phyloP scores from a whole-genome alignment of 495 filamentous ascomycete genomes.

The Geopyxis carbonaria region DNA sequence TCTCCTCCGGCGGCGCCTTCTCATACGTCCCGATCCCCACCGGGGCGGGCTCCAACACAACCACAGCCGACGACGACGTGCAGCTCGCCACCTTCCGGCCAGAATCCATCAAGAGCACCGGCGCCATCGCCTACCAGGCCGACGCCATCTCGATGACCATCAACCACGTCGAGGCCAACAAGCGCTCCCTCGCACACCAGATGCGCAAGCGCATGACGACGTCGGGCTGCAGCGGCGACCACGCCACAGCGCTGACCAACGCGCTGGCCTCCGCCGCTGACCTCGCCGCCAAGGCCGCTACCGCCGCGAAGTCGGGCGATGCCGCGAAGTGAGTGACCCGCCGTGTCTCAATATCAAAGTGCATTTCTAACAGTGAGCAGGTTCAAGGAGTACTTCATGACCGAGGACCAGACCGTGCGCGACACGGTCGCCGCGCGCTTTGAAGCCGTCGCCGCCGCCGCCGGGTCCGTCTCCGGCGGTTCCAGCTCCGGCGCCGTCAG shows the following conservation, averaged over 20 bases:
- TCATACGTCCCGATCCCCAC: too few relatives aligned
- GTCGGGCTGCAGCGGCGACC: conserved; percentile 33
- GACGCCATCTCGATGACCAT: conserved; percentile 34
- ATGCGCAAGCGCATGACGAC: conserved; percentile 36
- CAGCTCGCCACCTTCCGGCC: not conserved
- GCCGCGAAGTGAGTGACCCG: conserved; percentile 30
- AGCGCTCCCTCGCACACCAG: conserved; percentile 31
- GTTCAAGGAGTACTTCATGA: conserved; percentile 47
- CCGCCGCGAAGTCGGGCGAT: conserved; percentile 34
- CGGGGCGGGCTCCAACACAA: conserved; percentile 21
- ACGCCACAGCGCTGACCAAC: conserved; percentile 28
- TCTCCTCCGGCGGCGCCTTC: conserved; percentile 33
- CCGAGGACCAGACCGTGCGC: conserved; percentile 29
- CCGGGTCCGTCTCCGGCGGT: conserved; percentile 29
- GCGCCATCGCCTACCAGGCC: conserved; percentile 30
- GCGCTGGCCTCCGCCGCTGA: conserved; percentile 35
- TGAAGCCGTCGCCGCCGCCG: conserved; percentile 34
- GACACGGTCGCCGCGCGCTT: conserved; percentile 37
- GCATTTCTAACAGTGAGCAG: conserved; percentile 1
- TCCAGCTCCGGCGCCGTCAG: too few relatives aligned
- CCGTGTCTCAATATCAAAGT: too few relatives aligned
- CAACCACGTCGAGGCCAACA: conserved; percentile 34
- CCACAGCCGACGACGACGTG: conserved; percentile 1
- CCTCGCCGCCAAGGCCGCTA: conserved; percentile 37
- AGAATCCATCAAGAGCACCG: conserved; percentile 31